Evolutionary conservation across 352 stramenopile genomes (phyloP).

Genomic region (Pseudoperonospora humuli): DNA sequence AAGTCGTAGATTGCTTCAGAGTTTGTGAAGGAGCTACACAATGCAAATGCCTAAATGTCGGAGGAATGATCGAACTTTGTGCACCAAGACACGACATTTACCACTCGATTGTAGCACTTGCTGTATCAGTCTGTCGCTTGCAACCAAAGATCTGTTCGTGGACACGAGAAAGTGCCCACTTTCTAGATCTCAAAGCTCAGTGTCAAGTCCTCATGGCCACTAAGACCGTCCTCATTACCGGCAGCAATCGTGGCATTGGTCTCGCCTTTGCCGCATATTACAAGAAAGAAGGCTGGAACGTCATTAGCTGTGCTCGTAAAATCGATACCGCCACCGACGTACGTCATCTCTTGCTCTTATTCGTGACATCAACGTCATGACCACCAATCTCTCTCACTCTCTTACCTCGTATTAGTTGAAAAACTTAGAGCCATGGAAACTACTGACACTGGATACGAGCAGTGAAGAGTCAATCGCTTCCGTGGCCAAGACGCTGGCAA

Average conservation of each 20-base stretch:
- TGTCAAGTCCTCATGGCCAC: constrained; percentile 10
- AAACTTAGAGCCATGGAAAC: constrained; percentile 18
- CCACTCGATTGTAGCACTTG: not conserved
- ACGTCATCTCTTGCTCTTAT: not conserved
- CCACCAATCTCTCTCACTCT: no score
- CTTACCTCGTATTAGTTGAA: no score
- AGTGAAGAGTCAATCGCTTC: constrained; percentile 30
- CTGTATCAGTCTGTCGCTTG: not conserved
- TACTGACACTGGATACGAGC: constrained; percentile 29
- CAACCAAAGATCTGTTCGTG: not conserved
- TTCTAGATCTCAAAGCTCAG: no score
- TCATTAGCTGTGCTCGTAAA: constrained; percentile 24
- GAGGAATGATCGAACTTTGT: not conserved
- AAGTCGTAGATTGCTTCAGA: not conserved
- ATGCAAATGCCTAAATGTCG: constrained; percentile 5
- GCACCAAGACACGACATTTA: not conserved
- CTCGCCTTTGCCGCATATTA: constrained; percentile 26
- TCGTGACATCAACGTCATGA: no score
- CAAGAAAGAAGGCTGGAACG: constrained; percentile 21
- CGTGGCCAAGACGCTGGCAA: constrained; percentile 28
- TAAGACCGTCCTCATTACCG: constrained; percentile 31
- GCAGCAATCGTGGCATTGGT: constrained; percentile 25
- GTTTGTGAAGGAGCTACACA: constrained; percentile 9
- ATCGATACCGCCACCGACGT: constrained; percentile 13
- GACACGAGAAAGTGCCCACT: no score